Evolutionary conservation across 768 basidiomycete genomes (phyloP).

Genomic region (Cystobasidium tubakii): DNA sequence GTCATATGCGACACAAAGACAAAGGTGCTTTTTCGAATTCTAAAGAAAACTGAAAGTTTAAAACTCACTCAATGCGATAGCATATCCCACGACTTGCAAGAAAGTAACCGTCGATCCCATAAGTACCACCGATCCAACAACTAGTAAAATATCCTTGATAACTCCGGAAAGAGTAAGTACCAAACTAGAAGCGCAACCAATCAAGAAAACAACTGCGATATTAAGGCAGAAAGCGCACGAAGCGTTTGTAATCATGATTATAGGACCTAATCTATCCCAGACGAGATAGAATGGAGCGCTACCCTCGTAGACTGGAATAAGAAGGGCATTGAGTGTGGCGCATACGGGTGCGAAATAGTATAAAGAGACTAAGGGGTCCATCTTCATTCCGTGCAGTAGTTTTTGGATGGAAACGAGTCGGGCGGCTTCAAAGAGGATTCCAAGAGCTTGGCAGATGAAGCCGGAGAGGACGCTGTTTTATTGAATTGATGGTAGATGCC

Average conservation of each 20-base stretch:
- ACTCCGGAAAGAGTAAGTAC: conserved; percentile 34
- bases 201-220: conserved; percentile 52
- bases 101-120: conserved; percentile 75
- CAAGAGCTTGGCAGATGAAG: conserved; percentile 78
- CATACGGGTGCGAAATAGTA: conserved; percentile 97
- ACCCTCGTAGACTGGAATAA: conserved; percentile 89
- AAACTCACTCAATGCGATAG: conserved; percentile 60
- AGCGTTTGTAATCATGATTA: conserved; percentile 75
- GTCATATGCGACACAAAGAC: too few relatives aligned
- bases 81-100: conserved; percentile 72
- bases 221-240: conserved; percentile 44
- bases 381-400: conserved; percentile 87
- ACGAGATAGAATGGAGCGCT: conserved; percentile 70
- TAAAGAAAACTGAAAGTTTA: conserved; percentile 55
- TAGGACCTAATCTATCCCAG: conserved; percentile 60
- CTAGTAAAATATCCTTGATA: conserved; percentile 80
- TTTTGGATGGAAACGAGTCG: conserved; percentile 95
- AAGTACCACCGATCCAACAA: conserved; percentile 78
- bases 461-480: conserved; percentile 67
- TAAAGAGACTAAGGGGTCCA: conserved; percentile 91
- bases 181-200: conserved; percentile 65
- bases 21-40: neutral
- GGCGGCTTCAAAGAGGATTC: conserved; percentile 84
- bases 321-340: conserved; percentile 73
- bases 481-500: too few relatives aligned